Conservation (phyloP, 2,329 filamentous ascomycete genomes). For the Metarhizium anisopliae region DNA sequence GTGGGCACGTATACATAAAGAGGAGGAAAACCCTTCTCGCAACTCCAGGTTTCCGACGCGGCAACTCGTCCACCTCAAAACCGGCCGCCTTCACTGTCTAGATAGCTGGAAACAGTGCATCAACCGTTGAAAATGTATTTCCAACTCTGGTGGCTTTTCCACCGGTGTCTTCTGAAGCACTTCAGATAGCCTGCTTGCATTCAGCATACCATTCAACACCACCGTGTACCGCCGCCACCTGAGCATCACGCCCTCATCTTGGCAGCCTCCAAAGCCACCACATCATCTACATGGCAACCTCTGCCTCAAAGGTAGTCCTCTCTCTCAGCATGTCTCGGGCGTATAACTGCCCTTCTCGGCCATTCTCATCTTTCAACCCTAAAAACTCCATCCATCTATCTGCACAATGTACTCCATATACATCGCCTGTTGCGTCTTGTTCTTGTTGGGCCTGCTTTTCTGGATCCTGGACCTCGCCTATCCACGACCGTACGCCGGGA, state of each 20-base stretch:
- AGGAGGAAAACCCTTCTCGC: no score
- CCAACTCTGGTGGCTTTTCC: background rate
- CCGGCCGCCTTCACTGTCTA: background rate
- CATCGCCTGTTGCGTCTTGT: background rate
- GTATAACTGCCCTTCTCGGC: no score
- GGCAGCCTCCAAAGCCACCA: background rate
- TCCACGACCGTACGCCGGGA: constrained; percentile 1
- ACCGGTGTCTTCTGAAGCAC: background rate
- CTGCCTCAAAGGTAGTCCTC: no score
- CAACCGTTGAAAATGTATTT: background rate
- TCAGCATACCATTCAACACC: background rate
- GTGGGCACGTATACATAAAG: background rate
- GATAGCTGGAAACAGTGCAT: background rate
- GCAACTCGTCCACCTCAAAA: background rate
- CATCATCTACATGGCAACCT: background rate
- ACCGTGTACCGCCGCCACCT: background rate
- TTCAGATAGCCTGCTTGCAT: background rate
- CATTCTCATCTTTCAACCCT: no score
- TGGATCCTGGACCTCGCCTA: background rate
- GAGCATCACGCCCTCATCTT: background rate
- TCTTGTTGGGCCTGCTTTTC: background rate
- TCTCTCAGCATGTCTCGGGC: no score
- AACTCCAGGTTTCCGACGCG: background rate
- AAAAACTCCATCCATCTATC: no score
- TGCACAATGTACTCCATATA: background rate